Conservation (phyloP, 1,284 basidiomycete species). For the Marasmius tenuissimus region DNA sequence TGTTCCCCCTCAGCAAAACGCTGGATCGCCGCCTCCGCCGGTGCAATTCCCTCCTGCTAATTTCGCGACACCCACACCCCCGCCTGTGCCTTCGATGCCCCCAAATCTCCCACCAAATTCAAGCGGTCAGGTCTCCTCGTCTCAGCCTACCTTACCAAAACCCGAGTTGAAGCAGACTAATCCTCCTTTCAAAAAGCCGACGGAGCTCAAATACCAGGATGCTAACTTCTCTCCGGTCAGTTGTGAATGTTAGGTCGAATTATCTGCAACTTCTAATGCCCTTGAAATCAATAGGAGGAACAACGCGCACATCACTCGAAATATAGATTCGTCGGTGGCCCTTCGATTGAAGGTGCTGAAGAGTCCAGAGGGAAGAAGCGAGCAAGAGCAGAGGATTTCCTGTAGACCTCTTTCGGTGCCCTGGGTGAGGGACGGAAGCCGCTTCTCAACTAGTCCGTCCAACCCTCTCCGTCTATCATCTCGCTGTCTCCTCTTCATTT, state of each 20-base stretch:
- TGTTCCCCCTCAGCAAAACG: conserved; percentile 24
- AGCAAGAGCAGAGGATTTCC: conserved; percentile 76
- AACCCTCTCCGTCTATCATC: conserved; percentile 13
- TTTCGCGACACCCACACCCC: conserved; percentile 22
- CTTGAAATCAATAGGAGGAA: conserved; percentile 60
- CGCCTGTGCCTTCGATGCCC: conserved; percentile 23
- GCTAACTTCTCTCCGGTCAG: conserved; percentile 76
- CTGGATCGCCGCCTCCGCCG: conserved; percentile 26
- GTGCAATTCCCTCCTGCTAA: conserved; percentile 16
- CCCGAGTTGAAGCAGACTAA: conserved; percentile 61
- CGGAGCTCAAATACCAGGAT: conserved; percentile 73
- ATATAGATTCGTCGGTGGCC: conserved; percentile 60
- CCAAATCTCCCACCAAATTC: conserved; percentile 16
- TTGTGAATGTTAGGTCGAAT: conserved; percentile 12
- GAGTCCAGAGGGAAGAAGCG: conserved; percentile 75
- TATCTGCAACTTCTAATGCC: neutral
- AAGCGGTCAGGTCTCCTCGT: conserved; percentile 19
- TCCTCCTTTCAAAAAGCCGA: conserved; percentile 74
- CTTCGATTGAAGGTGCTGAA: conserved; percentile 42
- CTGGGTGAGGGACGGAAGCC: neutral
- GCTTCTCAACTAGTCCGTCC: conserved; percentile 29
- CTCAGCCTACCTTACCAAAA: conserved; percentile 56
- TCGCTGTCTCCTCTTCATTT: neutral
- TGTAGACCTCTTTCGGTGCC: conserved; percentile 35
- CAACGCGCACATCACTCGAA: conserved; percentile 73